These are phyloP conservation scores for Glycine latifolia DNA, from an alignment of 306 rosid species.

Conservation along the genomic window DNA sequence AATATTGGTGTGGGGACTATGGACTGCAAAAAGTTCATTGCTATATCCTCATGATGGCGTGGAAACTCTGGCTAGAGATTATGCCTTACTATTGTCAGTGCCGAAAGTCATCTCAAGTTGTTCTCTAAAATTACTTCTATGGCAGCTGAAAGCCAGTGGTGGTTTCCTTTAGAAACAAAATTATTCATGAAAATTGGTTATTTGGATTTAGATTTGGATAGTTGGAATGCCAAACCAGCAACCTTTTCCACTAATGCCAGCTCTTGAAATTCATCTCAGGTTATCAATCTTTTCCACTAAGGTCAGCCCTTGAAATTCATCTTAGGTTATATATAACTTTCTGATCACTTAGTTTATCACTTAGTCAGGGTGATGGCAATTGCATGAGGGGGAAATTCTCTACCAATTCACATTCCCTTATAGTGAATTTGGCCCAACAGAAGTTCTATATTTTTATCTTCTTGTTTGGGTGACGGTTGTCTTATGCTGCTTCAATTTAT, in stretches of 20 bases:
- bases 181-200: constrained; percentile 2
- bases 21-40: constrained; percentile 73
- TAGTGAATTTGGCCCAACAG: background rate
- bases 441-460: background rate
- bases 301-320: no score
- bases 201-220: constrained; percentile 6
- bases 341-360: background rate
- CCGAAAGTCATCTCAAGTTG: background rate
- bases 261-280: no score
- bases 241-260: background rate
- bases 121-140: constrained; percentile 1
- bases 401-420: background rate
- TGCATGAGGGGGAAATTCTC: background rate
- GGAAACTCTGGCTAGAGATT: constrained; percentile 60
- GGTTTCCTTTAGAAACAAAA: constrained; percentile 13
- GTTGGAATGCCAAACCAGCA: background rate
- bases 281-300: background rate
- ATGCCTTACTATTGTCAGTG: constrained; percentile 48
- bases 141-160: background rate
- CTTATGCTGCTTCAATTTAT: constrained; percentile 44
- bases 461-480: constrained; percentile 36
- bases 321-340: no score
- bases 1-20: constrained; percentile 65
- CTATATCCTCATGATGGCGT: constrained; percentile 46
- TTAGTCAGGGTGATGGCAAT: constrained; percentile 17